These are phyloP conservation scores for Phlegmacium glaucopus DNA, from an alignment of 768 basidiomycete species.

Conservation along the genomic window DNA sequence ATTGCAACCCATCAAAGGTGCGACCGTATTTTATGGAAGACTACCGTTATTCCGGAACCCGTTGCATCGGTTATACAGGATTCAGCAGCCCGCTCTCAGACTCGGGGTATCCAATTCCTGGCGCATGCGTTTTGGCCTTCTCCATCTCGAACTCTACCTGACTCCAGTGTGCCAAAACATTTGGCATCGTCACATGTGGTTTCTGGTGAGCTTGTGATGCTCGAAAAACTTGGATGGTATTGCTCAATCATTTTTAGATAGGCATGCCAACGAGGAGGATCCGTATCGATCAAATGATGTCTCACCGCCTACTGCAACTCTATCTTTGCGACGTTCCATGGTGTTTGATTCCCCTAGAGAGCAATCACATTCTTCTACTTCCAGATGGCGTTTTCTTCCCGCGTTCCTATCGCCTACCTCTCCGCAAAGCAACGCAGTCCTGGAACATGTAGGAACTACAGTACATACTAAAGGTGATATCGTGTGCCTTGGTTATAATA, in stretches of 20 bases:
- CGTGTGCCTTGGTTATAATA: conserved; percentile 66
- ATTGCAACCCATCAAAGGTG: conserved; percentile 48
- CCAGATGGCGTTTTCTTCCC: conserved; percentile 51
- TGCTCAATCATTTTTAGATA: not conserved
- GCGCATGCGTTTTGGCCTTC: not conserved
- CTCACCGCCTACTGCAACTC: conserved; percentile 25
- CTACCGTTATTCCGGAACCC: conserved; percentile 52
- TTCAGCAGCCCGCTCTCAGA: conserved; percentile 25
- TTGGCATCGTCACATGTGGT: no score
- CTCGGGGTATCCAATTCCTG: conserved; percentile 28
- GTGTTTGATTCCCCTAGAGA: conserved; percentile 16
- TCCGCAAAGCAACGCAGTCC: conserved; percentile 5
- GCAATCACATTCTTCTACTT: conserved; percentile 16
- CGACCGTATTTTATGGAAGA: conserved; percentile 82
- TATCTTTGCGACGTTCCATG: conserved; percentile 13
- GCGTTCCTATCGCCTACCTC: conserved; percentile 40
- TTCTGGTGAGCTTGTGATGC: no score
- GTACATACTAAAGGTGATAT: conserved; percentile 62
- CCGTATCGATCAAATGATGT: conserved; percentile 11
- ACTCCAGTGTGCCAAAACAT: not conserved
- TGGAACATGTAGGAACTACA: conserved; percentile 5
- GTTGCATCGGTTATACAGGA: conserved; percentile 30
- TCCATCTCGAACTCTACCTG: not conserved
- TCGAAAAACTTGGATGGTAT: not conserved
- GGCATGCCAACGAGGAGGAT: not conserved